Base-by-base conservation (phyloP, 192 early-diverging fungal genomes). In the Coemansia sp. region DNA sequence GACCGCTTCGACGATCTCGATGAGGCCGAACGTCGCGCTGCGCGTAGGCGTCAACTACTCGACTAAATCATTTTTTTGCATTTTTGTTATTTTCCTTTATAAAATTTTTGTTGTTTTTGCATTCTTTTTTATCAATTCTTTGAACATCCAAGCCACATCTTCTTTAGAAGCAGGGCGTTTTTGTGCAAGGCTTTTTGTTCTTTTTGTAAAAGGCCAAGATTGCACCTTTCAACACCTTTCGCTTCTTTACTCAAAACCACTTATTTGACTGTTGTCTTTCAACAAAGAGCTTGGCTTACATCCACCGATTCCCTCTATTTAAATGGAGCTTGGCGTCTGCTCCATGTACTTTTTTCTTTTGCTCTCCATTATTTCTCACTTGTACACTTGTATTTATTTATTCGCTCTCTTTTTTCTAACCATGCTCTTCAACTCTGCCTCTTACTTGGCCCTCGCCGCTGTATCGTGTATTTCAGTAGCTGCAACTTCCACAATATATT, bases 41-140 rank as follows among this genome's bases (percentile, higher is more conserved):
- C 75, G 1, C 75, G 80, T 14, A 75, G 80, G 13, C 71, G 80
- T 19, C 80, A 77, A 67, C 33, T 75, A 16, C 34, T 63, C 16
- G 29, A 51, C n/a, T 54, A 34, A 19, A 16, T 42, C 41, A 42
- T 34, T 17, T 63, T 39, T 59, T 46, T 44, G 44, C 53, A 44
- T 59, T 57, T 27, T 57, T 56, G 31, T 63, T 59, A 35, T 33
- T 41, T 34, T 53, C 29, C 24, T 70, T 45, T 45, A 5, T 42
- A 41, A 29, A n/a, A 5, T 13, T 9, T 36, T 59, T 69, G 2
- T 36, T 69, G 46, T 35, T 27, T 0, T 27, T 27, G 31, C 31
- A 35, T 57, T 34, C 16, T 16, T 17, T 33, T 34, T 57, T n/a
- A 16, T 16, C 31, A 48, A 24, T 48, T 16, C 16, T 42, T 40